These are phyloP conservation scores for Endothia cerciana DNA, from an alignment of 2,329 filamentous ascomycete genomes.

Conservation along the genomic window DNA sequence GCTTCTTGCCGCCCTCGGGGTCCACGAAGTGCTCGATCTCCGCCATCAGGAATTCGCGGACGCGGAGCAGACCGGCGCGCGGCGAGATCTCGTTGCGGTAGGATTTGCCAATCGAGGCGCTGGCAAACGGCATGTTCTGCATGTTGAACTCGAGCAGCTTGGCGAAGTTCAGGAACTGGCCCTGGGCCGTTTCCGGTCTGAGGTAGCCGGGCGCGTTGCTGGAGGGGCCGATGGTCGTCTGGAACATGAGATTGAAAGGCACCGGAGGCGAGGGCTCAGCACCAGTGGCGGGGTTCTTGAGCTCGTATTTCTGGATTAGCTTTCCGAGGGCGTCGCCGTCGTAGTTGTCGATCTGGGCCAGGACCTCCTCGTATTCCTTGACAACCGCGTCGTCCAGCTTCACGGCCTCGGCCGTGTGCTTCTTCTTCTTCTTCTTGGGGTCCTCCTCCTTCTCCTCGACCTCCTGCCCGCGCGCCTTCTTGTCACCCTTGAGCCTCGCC, in stretches of 20 bases:
- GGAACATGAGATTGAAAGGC: constrained; percentile 98
- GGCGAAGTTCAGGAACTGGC: constrained; percentile 95
- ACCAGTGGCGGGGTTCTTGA: constrained; percentile 84
- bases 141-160: constrained; percentile 98
- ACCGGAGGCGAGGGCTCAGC: constrained; percentile 79
- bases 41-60: constrained; percentile 97
- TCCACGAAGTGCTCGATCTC: constrained; percentile 99
- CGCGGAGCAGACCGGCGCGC: constrained; percentile 84
- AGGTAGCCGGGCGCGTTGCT: constrained; percentile 85
- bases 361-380: constrained; percentile 85
- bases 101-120: constrained; percentile 94
- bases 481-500: constrained; percentile 83
- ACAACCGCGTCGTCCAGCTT: constrained; percentile 87
- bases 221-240: constrained; percentile 91
- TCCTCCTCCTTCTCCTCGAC: constrained; percentile 76
- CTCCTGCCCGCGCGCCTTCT: constrained; percentile 85
- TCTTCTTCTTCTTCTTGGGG: constrained; percentile 80
- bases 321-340: constrained; percentile 82
- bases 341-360: constrained; percentile 96
- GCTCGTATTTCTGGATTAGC: constrained; percentile 88
- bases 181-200: constrained; percentile 94
- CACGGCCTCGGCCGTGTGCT: constrained; percentile 74
- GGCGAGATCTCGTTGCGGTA: constrained; percentile 99
- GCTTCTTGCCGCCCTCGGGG: constrained; percentile 92
- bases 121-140: constrained; percentile 93